Percentiles rank a stretch among this genome's conserved stretches.
These are phyloP conservation scores for Peziza echinospora DNA, from an alignment of 495 filamentous ascomycete species.

Conservation along the genomic window DNA sequence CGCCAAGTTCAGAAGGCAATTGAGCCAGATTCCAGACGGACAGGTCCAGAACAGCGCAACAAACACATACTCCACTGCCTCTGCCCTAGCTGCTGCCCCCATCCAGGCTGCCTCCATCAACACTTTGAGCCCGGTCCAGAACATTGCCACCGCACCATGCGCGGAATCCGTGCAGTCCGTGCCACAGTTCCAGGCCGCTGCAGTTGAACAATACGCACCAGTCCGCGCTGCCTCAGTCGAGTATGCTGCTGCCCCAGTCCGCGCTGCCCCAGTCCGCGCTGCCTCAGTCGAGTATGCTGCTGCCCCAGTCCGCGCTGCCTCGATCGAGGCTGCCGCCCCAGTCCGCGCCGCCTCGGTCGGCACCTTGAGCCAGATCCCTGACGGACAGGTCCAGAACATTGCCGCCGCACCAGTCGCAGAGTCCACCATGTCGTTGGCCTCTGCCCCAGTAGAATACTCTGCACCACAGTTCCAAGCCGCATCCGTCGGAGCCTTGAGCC, in stretches of 20 bases:
- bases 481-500: constrained; percentile 12
- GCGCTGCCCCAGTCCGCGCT: too few relatives aligned
- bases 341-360: not conserved
- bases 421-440: too few relatives aligned
- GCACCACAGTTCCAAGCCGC: constrained; percentile 5
- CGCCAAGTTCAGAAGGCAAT: not conserved
- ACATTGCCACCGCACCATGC: too few relatives aligned
- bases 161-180: too few relatives aligned
- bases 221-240: too few relatives aligned
- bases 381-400: constrained; percentile 19
- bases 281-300: too few relatives aligned
- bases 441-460: too few relatives aligned
- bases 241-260: too few relatives aligned
- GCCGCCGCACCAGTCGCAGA: constrained; percentile 6
- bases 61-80: too few relatives aligned
- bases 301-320: not conserved
- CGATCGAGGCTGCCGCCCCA: not conserved
- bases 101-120: not conserved
- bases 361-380: constrained; percentile 16
- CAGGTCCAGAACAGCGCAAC: not conserved
- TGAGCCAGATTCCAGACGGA: not conserved
- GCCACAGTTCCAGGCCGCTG: too few relatives aligned
- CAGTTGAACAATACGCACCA: too few relatives aligned
- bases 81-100: not conserved
- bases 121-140: not conserved